Base-by-base conservation (phyloP, 2,329 filamentous ascomycete species). In the Fonsecaea nubica region DNA sequence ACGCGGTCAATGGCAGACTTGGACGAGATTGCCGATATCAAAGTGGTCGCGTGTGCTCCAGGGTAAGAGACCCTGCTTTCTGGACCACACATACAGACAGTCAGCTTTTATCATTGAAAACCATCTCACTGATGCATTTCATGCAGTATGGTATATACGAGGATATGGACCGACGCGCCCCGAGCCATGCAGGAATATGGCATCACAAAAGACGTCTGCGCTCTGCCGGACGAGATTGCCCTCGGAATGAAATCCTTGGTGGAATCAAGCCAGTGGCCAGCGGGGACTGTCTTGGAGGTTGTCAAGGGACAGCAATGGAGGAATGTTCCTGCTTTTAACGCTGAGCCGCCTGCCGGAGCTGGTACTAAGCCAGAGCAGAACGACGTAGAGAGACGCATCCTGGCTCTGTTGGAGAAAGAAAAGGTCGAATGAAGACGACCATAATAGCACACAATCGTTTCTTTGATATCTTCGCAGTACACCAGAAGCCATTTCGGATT, bases 1-100 rank as follows among this genome's bases (percentile, higher is more conserved):
- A 73, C 75, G 12, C 74, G 76, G 42, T 76, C 75, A 8, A 74
- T 81, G 75, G 74, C 70, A 7, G 69, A 72, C 9, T 72, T 75
- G 1, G 76, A 79, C 56, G 36, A 59, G 15, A 67, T 75, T 42
- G 74, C 78, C 64, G 71, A 74, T n/a, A 67, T 78, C 50, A 79
- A 77, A 64, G 71, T 80, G 53, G 73, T 76, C 4, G 74, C 72
- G 30, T 70, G 78, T 10, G 75, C 70, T 50, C 77, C 76, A 4
- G 76, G 76, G 53, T 75, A 66, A 64, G 66, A 21, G 45, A 15
- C 45, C 21, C 45, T 50, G 48, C 30, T 30, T 53, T 53, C 15
- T 53, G 15, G 30, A 53, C 21, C 48, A 6, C 32, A 6, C 15
- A 50, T 50, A 9, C 45, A 30, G 45, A 50, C 45, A 9, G 45